Percentiles rank a stretch among this genome's conserved stretches.
Conservation (phyloP, 192 early-diverging fungal species). For the Podila verticillata region DNA sequence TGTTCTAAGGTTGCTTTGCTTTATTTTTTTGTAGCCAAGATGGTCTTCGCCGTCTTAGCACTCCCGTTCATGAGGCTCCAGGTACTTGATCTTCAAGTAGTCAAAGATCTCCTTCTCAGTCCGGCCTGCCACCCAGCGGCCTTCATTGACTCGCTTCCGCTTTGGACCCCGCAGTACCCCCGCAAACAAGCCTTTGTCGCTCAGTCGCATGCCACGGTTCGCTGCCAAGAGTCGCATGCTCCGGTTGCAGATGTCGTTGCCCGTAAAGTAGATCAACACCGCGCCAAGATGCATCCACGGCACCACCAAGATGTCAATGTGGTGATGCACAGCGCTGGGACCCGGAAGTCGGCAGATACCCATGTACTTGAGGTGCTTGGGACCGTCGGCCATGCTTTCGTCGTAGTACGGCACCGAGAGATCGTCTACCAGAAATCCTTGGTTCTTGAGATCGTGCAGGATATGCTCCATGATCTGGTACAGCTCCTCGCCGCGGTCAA, state of each 20-base stretch:
- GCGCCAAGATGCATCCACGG: conserved; percentile 46
- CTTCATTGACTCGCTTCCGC: conserved; percentile 32
- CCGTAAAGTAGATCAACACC: conserved; percentile 42
- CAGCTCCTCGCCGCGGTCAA: conserved; percentile 36
- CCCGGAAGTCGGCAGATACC: conserved; percentile 37
- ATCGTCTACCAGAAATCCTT: conserved; percentile 43
- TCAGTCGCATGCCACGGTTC: conserved; percentile 47
- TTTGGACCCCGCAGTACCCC: conserved; percentile 26
- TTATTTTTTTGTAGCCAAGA: background rate
- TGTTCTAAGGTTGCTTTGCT: background rate
- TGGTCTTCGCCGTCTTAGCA: conserved; percentile 14
- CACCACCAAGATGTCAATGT: conserved; percentile 49
- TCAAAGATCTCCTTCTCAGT: conserved; percentile 50
- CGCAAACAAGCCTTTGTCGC: conserved; percentile 50
- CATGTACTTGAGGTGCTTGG: conserved; percentile 53
- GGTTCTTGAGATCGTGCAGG: conserved; percentile 13
- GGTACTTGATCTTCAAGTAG: conserved; percentile 43
- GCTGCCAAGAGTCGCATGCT: conserved; percentile 50
- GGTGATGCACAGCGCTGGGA: conserved; percentile 19
- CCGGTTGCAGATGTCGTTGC: conserved; percentile 57
- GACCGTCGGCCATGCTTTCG: conserved; percentile 5
- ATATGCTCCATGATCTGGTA: conserved; percentile 36
- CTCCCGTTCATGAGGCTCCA: conserved; percentile 46
- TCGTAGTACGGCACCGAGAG: conserved; percentile 21
- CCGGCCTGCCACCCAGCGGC: conserved; percentile 43